These are phyloP conservation scores for Boletus reticuloceps DNA, from an alignment of 768 basidiomycete genomes.

Conservation along the genomic window DNA sequence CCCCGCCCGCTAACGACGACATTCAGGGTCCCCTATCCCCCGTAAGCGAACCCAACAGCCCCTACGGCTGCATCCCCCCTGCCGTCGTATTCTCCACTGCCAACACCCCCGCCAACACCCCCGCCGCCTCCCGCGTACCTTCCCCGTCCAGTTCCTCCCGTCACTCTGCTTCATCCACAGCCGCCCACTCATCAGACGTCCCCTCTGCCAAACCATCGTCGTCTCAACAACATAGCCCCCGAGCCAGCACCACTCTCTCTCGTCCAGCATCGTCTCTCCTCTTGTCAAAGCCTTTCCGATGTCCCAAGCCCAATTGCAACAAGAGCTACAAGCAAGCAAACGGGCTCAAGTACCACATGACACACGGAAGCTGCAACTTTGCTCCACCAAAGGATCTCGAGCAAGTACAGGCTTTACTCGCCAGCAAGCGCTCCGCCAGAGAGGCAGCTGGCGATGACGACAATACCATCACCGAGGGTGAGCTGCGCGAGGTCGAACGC, in stretches of 20 bases:
- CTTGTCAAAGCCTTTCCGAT: constrained; percentile 83
- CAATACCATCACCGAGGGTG: constrained; percentile 51
- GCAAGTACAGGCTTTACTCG: constrained; percentile 71
- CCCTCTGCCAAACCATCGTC: constrained; percentile 27
- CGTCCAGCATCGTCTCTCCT: constrained; percentile 58
- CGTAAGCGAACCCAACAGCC: constrained; percentile 32
- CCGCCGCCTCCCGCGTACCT: constrained; percentile 44
- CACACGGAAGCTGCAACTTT: constrained; percentile 91
- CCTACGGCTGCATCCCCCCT: constrained; percentile 59
- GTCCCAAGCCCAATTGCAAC: constrained; percentile 93
- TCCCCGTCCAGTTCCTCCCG: constrained; percentile 25
- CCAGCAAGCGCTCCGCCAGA: constrained; percentile 39
- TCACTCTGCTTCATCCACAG: constrained; percentile 7
- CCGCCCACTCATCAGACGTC: constrained; percentile 18
- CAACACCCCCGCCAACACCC: constrained; percentile 46
- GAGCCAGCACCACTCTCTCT: constrained; percentile 46
- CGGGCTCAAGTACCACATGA: constrained; percentile 92
- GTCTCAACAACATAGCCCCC: constrained; percentile 26
- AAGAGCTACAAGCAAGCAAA: constrained; percentile 97
- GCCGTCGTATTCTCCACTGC: constrained; percentile 56
- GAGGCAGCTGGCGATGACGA: constrained; percentile 43
- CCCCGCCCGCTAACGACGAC: constrained; percentile 30
- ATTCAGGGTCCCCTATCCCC: constrained; percentile 26
- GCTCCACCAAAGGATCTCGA: constrained; percentile 85
- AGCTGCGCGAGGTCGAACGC: constrained; percentile 69